A percentile compares a stretch with the other conserved stretches of the same genome.
Evolutionary conservation across 2,329 filamentous ascomycete genomes (phyloP).

Genomic region (Zarea fungicola): DNA sequence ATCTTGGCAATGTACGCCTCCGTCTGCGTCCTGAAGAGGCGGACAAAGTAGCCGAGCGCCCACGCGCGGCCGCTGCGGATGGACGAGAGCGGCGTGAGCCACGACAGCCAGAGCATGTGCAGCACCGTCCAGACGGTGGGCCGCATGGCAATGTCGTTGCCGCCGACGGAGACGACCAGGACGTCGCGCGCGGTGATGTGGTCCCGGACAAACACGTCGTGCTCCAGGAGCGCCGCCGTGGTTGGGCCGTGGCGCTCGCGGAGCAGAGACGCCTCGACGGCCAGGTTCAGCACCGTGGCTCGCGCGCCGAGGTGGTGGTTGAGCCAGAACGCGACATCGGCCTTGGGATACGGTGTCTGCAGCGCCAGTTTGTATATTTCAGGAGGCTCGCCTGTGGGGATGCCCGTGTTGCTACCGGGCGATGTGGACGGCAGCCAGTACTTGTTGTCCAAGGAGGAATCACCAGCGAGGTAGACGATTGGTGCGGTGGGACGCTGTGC

Average conservation of each 20-base stretch:
- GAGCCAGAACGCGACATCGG: conserved; percentile 9
- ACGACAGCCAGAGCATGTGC: conserved; percentile 9
- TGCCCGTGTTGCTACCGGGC: neutral
- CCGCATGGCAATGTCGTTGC: conserved; percentile 10
- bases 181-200: neutral
- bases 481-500: neutral
- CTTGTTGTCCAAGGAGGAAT: conserved; percentile 10
- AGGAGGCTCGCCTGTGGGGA: neutral
- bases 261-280: conserved; percentile 7
- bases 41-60: conserved; percentile 2
- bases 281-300: conserved; percentile 6
- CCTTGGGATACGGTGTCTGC: neutral
- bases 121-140: neutral
- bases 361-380: neutral
- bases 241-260: neutral
- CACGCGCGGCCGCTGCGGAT: conserved; percentile 5
- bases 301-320: conserved; percentile 4
- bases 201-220: conserved; percentile 7
- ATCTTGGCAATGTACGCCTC: neutral
- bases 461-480: conserved; percentile 9
- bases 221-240: neutral
- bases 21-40: neutral
- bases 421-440: conserved; percentile 4
- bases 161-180: conserved; percentile 7
- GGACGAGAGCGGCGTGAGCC: conserved; percentile 10